Evolutionary conservation across 1,284 basidiomycete species (phyloP), one percentile per base, ranked within the genome.

Genomic region (Leccinum fallax): DNA sequence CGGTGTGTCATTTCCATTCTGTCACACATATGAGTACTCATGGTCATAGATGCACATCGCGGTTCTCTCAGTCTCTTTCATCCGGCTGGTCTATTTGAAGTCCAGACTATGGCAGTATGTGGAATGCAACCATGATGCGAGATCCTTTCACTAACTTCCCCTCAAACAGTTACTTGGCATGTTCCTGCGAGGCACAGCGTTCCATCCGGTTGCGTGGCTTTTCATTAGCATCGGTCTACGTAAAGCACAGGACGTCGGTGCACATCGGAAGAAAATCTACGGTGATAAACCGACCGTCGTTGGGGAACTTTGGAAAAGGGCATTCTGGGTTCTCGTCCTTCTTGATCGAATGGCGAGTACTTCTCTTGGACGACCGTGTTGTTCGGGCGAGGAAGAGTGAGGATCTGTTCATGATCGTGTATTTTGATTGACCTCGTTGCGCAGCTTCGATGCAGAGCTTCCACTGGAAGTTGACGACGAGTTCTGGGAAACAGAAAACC

Each of bases 391-490:
- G 70, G 91, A 93, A 74, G 93, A 95, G 90, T 92, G 68, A 74
- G 87, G 76, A 10, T 30, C 13, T 21, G 5, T 7, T 36, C 46
- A 60, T 54, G 55, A 64, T 56, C 34, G 46, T 56, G 19, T 36
- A 3, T 48, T 46, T 48, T 48, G 28, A 48, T 61, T 65, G 19
- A 71, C 55, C 34, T 62, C 58, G 46, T 55, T 58, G 55, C 60
- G 4, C 68, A 91, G 90, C 73, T 89, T 91, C 71, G 93, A 95
- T 72, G 78, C 90, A 26, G 90, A 92, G 43, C 80, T 90, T 55
- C 92, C 93, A 1, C 77, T 92, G 8, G 91, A 93, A 70, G 88
- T 95, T 6, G 90, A 95, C 65, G 95, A 97, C 70, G 91, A 94
- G 65, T 93, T 87, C 69, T 94, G 91, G 92, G 84, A 86, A 67